Evolutionary conservation across 805 yeast species (phyloP).

Genomic region (Wickerhamomyces silvicola): DNA sequence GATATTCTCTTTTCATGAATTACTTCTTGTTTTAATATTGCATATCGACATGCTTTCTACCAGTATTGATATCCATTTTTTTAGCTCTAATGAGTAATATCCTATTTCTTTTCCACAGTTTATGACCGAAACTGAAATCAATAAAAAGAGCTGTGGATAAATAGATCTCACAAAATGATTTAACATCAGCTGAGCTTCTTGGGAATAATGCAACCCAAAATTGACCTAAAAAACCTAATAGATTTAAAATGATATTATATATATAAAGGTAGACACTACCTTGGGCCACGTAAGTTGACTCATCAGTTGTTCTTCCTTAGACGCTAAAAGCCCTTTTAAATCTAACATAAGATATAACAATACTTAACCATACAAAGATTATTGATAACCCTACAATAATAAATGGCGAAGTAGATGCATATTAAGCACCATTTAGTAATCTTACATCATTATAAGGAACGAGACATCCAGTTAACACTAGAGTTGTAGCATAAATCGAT

Average conservation of each 20-base stretch:
- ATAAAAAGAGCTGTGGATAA: constrained; percentile 56
- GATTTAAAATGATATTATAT: constrained; percentile 48
- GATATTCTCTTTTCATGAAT: constrained; percentile 42
- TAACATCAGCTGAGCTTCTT: constrained; percentile 47
- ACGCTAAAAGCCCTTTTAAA: constrained; percentile 48
- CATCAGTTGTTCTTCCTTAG: constrained; percentile 54
- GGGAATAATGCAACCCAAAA: constrained; percentile 79
- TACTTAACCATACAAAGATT: constrained; percentile 49
- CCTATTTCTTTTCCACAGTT: constrained; percentile 40
- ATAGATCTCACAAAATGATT: constrained; percentile 54
- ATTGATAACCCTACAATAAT: constrained; percentile 61
- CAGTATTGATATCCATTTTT: constrained; percentile 56
- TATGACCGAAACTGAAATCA: constrained; percentile 48
- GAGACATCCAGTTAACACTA: constrained; percentile 47
- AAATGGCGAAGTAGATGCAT: constrained; percentile 64
- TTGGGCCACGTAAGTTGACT: constrained; percentile 56
- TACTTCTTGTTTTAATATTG: constrained; percentile 44
- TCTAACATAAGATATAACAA: constrained; percentile 43
- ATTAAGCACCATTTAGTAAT: constrained; percentile 40
- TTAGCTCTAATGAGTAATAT: constrained; percentile 32
- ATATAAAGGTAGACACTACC: constrained; percentile 58
- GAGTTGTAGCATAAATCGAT: constrained; percentile 54
- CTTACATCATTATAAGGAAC: constrained; percentile 50
- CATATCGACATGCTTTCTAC: constrained; percentile 50
- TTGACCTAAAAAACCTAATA: constrained; percentile 58